Evolutionary conservation across 202 grass and related monocot species (phyloP).

Genomic region (Digitaria exilis): DNA sequence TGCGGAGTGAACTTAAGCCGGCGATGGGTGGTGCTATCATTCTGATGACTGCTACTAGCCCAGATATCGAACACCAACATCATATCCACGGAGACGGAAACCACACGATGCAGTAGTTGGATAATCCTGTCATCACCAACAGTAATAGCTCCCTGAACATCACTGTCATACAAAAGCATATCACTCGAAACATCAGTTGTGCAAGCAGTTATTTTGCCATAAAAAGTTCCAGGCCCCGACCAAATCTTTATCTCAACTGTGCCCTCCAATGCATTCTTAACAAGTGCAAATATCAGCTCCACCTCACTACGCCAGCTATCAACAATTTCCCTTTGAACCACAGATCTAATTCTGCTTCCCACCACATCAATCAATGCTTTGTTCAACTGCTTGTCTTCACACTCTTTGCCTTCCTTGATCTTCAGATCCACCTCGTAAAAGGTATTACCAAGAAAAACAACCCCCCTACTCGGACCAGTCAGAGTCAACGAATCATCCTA

Average conservation of each 20-base stretch:
- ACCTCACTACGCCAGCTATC: slow-evolving; percentile 24
- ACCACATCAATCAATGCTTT: slow-evolving; percentile 16
- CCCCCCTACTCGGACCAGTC: slow-evolving; percentile 33
- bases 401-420: slow-evolving; percentile 18
- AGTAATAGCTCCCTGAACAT: background rate
- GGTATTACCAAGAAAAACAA: background rate
- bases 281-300: slow-evolving; percentile 3
- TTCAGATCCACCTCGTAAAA: slow-evolving; percentile 35
- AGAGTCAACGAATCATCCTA: slow-evolving; percentile 23
- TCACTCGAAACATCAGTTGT: background rate
- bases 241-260: slow-evolving; percentile 6
- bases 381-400: slow-evolving; percentile 4
- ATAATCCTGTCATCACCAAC: background rate
- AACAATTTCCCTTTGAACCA: background rate
- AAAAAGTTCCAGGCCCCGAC: background rate
- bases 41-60: background rate
- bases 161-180: slow-evolving; percentile 13
- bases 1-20: background rate
- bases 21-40: background rate
- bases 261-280: slow-evolving; percentile 20
- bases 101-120: background rate
- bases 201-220: slow-evolving; percentile 20
- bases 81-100: background rate
- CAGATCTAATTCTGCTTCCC: background rate
- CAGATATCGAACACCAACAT: slow-evolving; percentile 1